phyloP scores from a whole-genome alignment of 2,329 filamentous ascomycete species.

The Alternaria sp. region DNA sequence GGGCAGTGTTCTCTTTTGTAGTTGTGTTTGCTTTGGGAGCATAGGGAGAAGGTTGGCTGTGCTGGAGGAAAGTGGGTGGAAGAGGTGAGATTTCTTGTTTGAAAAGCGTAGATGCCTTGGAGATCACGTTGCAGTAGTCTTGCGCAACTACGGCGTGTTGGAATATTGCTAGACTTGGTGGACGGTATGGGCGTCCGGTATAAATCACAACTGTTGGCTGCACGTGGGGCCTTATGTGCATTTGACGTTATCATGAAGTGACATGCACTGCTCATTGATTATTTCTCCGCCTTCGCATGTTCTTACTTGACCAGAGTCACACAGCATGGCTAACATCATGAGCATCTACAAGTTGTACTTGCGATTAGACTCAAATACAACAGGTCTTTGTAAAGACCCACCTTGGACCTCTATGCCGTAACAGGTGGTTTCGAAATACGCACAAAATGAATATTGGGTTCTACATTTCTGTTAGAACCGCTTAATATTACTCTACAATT shows the following conservation, averaged over 20 bases:
- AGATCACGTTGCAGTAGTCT: not conserved
- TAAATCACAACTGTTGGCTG: not conserved
- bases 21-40: constrained; percentile 94
- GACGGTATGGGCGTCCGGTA: not conserved
- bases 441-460: no score
- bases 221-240: not conserved
- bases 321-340: rapidly evolving
- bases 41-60: constrained; percentile 79
- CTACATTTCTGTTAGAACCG: no score
- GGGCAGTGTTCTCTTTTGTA: constrained; percentile 91
- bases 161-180: not conserved
- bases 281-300: not conserved
- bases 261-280: not conserved
- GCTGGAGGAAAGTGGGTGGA: constrained; percentile 28
- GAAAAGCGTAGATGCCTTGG: not conserved
- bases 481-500: no score
- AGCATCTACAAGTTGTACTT: not conserved
- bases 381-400: not conserved
- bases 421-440: not conserved
- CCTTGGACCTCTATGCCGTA: not conserved
- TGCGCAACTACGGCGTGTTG: not conserved
- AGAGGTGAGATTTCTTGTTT: not conserved
- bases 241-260: not conserved
- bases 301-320: not conserved
- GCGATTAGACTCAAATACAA: not conserved